A percentile compares a stretch with the other conserved stretches of the same genome.
phyloP scores from a whole-genome alignment of 1,284 basidiomycete species.

The Trametes sp. region DNA sequence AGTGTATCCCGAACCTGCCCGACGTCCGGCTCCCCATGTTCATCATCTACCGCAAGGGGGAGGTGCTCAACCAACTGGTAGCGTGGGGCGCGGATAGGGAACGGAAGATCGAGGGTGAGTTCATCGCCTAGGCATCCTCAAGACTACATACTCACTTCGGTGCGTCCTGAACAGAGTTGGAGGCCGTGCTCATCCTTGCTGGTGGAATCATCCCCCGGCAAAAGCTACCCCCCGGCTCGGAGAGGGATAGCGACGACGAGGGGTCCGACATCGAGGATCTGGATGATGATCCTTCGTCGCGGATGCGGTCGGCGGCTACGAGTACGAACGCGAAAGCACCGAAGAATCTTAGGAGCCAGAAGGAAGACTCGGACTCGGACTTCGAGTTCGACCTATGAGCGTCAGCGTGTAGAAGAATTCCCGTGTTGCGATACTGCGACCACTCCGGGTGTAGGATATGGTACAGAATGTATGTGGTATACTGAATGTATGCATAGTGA shows the following conservation, averaged over 20 bases:
- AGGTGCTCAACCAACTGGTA: constrained; percentile 86
- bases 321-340: constrained; percentile 58
- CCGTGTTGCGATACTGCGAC: background rate
- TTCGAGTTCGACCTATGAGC: constrained; percentile 75
- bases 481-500: constrained; percentile 3
- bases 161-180: constrained; percentile 60
- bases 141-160: background rate
- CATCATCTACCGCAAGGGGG: constrained; percentile 91
- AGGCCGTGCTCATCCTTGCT: constrained; percentile 68
- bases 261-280: constrained; percentile 53
- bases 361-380: constrained; percentile 72
- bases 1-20: constrained; percentile 96
- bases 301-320: constrained; percentile 61
- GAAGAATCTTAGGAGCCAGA: constrained; percentile 65
- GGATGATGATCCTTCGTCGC: constrained; percentile 53
- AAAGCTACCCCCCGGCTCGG: constrained; percentile 41
- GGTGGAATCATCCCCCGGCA: constrained; percentile 66
- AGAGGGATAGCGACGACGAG: constrained; percentile 43
- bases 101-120: constrained; percentile 81
- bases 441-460: constrained; percentile 2
- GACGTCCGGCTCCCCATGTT: constrained; percentile 93
- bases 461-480: constrained; percentile 11
- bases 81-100: constrained; percentile 85
- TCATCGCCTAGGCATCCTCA: background rate
- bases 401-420: background rate